phyloP scores from a whole-genome alignment of 2,329 filamentous ascomycete genomes.

The Colletotrichum acutatum region DNA sequence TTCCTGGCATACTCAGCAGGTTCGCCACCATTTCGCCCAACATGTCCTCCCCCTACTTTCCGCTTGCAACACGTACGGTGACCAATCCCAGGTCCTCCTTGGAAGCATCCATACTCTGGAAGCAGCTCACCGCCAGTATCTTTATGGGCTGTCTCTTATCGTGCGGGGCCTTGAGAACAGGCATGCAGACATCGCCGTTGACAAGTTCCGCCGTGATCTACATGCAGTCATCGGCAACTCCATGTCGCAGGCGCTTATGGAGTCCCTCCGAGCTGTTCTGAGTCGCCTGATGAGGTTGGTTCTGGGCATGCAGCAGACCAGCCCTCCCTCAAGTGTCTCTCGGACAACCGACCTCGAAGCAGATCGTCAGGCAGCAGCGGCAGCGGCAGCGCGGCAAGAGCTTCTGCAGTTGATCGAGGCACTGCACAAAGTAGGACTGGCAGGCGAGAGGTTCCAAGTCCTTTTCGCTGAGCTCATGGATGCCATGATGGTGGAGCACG shows the following conservation, averaged over 20 bases:
- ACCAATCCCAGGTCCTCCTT: conserved; percentile 59
- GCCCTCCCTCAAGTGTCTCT: conserved; percentile 20
- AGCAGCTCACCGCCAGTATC: conserved; percentile 67
- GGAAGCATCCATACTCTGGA: conserved; percentile 68
- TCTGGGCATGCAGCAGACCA: conserved; percentile 50
- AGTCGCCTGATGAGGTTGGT: conserved; percentile 56
- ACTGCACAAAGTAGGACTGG: conserved; percentile 73
- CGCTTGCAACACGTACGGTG: conserved; percentile 54
- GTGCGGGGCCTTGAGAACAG: conserved; percentile 56
- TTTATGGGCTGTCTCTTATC: conserved; percentile 64
- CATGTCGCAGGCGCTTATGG: conserved; percentile 62
- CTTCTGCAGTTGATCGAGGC: conserved; percentile 68
- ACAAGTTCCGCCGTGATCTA: conserved; percentile 69
- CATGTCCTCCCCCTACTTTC: conserved; percentile 68
- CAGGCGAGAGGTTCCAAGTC: conserved; percentile 75
- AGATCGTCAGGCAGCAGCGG: conserved; percentile 40
- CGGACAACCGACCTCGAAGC: conserved; percentile 36
- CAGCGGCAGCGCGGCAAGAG: conserved; percentile 56
- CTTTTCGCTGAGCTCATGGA: conserved; percentile 79
- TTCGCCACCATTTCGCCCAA: conserved; percentile 68
- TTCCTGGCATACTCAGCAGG: conserved; percentile 70
- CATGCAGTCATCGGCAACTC: conserved; percentile 75
- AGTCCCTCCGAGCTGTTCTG: conserved; percentile 66
- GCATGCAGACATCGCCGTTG: conserved; percentile 50
- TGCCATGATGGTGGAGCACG: conserved; percentile 70